Evolutionary conservation across 179 eudicot genomes (phyloP).

Genomic region (Gypsophila paniculata): DNA sequence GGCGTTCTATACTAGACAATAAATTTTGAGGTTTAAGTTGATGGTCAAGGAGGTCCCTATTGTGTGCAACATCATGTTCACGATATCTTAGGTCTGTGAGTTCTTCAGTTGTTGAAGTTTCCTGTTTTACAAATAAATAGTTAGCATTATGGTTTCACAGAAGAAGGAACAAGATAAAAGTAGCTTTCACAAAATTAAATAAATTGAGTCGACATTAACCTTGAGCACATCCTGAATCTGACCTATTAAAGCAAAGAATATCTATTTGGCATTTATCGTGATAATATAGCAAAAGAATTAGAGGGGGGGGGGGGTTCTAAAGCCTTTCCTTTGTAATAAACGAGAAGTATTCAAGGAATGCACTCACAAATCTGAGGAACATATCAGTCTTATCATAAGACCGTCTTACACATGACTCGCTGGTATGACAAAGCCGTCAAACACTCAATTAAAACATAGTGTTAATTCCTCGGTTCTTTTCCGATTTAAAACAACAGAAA

Average conservation of each 20-base stretch:
- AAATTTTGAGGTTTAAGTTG: conserved; percentile 44
- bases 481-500: conserved; percentile 11
- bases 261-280: not conserved
- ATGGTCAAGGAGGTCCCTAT: conserved; percentile 31
- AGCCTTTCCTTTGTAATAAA: too few species aligned
- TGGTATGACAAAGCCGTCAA: not conserved
- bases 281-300: not conserved
- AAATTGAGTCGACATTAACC: not conserved
- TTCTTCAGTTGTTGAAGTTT: conserved; percentile 28
- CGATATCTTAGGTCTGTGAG: conserved; percentile 24
- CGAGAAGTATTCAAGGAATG: not conserved
- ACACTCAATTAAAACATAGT: not conserved
- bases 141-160: not conserved
- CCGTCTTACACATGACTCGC: not conserved
- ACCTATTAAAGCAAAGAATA: not conserved
- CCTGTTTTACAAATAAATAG: conserved; percentile 39
- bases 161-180: not conserved
- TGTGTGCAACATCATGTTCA: conserved; percentile 24
- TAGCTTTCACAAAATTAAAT: not conserved
- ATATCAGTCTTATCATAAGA: not conserved
- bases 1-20: conserved; percentile 69
- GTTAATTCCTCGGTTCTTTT: conserved; percentile 16
- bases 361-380: not conserved
- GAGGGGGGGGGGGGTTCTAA: too few species aligned
- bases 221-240: not conserved